Conservation (phyloP, 2,329 filamentous ascomycete genomes). For the Dothidotthia symphoricarpi region DNA sequence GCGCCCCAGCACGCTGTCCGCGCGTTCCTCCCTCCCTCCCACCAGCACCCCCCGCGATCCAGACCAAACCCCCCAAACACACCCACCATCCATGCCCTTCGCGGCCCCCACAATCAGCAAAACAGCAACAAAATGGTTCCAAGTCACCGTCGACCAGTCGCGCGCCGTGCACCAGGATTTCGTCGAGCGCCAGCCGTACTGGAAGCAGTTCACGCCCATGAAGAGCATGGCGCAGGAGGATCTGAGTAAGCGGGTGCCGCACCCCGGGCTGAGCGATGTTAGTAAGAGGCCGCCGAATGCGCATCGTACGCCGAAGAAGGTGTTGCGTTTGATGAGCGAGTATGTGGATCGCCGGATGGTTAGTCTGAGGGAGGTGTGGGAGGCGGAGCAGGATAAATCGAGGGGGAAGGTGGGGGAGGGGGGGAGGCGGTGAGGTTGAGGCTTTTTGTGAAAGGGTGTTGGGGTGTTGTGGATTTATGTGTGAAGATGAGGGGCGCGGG, state of each 20-base stretch:
- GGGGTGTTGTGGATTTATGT: no score
- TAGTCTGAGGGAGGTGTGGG: slow-evolving; percentile 33
- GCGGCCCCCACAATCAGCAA: background rate
- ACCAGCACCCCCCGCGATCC: slow-evolving; percentile 2
- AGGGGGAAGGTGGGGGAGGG: no score
- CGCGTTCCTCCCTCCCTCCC: slow-evolving; percentile 10
- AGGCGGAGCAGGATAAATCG: slow-evolving; percentile 15
- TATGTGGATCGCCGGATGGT: slow-evolving; percentile 29
- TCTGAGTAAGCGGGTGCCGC: slow-evolving; percentile 42
- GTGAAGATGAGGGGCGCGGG: no score
- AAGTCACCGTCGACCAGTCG: slow-evolving; percentile 42
- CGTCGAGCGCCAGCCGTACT: slow-evolving; percentile 40
- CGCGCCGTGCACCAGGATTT: slow-evolving; percentile 44
- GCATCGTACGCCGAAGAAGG: slow-evolving; percentile 33
- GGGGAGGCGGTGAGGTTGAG: no score
- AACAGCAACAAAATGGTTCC: slow-evolving; percentile 40
- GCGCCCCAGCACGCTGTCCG: slow-evolving; percentile 26
- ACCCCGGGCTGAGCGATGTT: slow-evolving; percentile 44
- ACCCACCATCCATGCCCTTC: slow-evolving; percentile 26
- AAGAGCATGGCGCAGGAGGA: slow-evolving; percentile 39
- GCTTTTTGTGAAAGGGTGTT: no score
- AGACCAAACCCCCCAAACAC: slow-evolving; percentile 1
- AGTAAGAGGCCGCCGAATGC: slow-evolving; percentile 34
- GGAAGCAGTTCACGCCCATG: slow-evolving; percentile 34
- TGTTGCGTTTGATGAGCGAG: slow-evolving; percentile 26